Percentiles rank a stretch among this genome's conserved stretches.
These are phyloP conservation scores for Triticum turgidum DNA, from an alignment of 176 grass and related monocot genomes.

Conservation along the genomic window DNA sequence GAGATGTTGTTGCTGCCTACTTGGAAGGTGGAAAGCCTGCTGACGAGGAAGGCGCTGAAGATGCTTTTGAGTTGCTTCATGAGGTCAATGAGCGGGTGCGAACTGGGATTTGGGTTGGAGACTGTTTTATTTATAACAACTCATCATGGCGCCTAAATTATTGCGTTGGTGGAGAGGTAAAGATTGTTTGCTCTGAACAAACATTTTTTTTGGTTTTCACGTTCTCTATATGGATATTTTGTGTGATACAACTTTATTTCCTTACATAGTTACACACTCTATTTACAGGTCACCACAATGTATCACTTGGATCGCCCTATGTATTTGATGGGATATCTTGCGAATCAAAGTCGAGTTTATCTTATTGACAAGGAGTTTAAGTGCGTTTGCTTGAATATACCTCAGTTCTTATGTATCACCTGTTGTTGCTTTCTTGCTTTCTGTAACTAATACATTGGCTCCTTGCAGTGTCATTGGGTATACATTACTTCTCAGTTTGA, in stretches of 20 bases:
- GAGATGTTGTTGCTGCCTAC: conserved; percentile 80
- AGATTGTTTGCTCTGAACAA: conserved; percentile 5
- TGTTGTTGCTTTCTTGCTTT: conserved; percentile 45
- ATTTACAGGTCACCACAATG: conserved; percentile 93
- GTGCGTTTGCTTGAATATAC: conserved; percentile 47
- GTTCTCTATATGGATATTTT: conserved; percentile 12
- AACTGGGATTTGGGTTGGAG: conserved; percentile 97
- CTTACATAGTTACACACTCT: conserved; percentile 37
- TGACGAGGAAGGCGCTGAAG: conserved; percentile 86
- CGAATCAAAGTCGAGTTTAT: conserved; percentile 91
- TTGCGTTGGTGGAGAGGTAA: conserved; percentile 97
- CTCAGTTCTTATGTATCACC: neutral
- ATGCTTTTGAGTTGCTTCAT: conserved; percentile 98
- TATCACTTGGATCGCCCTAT: conserved; percentile 98
- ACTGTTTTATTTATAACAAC: conserved; percentile 99
- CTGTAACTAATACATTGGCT: conserved; percentile 39
- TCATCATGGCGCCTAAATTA: conserved; percentile 92
- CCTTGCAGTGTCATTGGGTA: conserved; percentile 90
- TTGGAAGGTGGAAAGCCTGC: conserved; percentile 76
- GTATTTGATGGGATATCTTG: conserved; percentile 98
- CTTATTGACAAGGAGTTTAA: conserved; percentile 99
- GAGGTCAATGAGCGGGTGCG: conserved; percentile 93
- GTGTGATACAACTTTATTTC: conserved; percentile 1
- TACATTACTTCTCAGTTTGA: conserved; percentile 96
- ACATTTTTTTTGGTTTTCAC: conserved; percentile 24